Conservation (phyloP, 768 basidiomycete species). For the Podaxis pistillaris region DNA sequence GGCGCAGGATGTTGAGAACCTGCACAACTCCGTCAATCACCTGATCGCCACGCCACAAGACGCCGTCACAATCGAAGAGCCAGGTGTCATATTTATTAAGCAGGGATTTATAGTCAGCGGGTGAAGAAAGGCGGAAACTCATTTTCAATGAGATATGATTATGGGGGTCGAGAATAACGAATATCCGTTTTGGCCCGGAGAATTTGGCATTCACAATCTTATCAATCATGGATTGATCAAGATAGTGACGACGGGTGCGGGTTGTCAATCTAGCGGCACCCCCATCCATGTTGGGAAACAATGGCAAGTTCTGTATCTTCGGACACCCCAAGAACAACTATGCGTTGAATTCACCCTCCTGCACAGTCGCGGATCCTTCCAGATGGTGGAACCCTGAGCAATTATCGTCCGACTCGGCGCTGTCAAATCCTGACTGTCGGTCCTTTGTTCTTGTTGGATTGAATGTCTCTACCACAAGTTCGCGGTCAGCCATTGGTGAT, state of each 20-base stretch:
- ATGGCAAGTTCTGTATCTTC: neutral
- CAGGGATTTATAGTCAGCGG: slow-evolving; percentile 45
- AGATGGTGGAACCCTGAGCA: neutral
- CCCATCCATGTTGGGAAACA: neutral
- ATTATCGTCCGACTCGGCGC: slow-evolving; percentile 1
- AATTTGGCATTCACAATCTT: neutral
- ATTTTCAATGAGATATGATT: slow-evolving; percentile 20
- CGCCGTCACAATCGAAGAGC: slow-evolving; percentile 96
- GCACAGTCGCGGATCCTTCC: too few relatives aligned
- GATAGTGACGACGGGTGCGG: neutral
- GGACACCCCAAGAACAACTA: neutral
- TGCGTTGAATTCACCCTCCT: too few relatives aligned
- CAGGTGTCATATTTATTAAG: slow-evolving; percentile 83
- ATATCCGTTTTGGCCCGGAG: neutral
- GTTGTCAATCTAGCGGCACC: too few relatives aligned
- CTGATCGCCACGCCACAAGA: slow-evolving; percentile 85
- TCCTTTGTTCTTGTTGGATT: neutral
- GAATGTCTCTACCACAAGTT: neutral
- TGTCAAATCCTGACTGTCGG: neutral
- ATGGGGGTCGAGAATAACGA: neutral
- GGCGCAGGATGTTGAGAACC: slow-evolving; percentile 70
- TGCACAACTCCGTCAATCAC: slow-evolving; percentile 77
- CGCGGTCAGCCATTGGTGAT: neutral
- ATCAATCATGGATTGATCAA: neutral
- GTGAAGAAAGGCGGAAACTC: slow-evolving; percentile 38